These are phyloP conservation scores for Diutina catenulata DNA, from an alignment of 1,139 yeast genomes.

Conservation along the genomic window DNA sequence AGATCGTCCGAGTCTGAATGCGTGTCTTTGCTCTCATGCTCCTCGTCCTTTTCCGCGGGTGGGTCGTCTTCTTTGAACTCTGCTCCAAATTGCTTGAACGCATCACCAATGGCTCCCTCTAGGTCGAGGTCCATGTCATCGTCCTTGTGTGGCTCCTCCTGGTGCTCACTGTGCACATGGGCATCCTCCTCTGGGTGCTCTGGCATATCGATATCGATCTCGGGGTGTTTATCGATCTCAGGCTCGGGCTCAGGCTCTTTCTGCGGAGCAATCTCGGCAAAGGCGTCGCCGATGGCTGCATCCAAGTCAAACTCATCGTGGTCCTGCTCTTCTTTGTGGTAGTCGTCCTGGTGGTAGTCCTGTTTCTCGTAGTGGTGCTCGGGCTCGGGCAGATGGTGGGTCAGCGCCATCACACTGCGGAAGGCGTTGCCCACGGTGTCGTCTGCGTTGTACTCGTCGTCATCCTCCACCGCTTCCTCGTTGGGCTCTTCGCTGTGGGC, in stretches of 20 bases:
- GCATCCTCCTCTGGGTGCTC: no score
- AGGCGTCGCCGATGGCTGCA: background rate
- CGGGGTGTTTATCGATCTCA: no score
- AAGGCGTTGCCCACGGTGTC: slow-evolving; percentile 4
- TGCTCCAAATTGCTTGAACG: slow-evolving; percentile 20
- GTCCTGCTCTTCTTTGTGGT: background rate
- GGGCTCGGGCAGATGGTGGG: no score
- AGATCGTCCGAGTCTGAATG: no score
- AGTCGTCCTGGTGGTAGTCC: background rate
- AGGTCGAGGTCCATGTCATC: background rate
- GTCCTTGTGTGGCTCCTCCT: background rate
- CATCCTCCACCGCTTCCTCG: background rate
- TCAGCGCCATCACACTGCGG: background rate
- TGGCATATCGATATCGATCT: no score
- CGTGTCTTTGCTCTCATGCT: slow-evolving; percentile 4
- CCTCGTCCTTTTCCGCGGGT: slow-evolving; percentile 5
- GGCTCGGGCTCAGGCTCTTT: no score
- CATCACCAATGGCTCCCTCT: slow-evolving; percentile 25
- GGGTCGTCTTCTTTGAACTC: no score
- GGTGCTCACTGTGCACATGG: background rate
- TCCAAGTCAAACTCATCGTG: background rate
- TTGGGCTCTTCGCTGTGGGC: background rate
- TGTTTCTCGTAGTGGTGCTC: background rate
- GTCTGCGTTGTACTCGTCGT: background rate
- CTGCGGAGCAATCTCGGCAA: background rate